These are phyloP conservation scores for Talaromyces sp. DNA, from an alignment of 2,329 filamentous ascomycete species.

Conservation along the genomic window DNA sequence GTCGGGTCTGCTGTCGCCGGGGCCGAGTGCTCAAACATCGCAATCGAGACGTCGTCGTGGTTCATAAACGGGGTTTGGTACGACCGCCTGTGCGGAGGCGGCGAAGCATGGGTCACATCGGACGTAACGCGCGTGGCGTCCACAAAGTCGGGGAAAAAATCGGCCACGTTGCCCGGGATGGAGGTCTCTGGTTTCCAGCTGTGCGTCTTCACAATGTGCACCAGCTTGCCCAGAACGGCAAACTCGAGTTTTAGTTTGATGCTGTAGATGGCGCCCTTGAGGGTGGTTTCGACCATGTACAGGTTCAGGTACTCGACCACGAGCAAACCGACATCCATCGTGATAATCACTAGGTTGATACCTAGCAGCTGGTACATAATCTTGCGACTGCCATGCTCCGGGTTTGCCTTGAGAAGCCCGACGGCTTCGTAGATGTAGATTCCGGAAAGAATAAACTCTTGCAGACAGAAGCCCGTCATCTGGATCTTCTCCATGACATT, in stretches of 20 bases:
- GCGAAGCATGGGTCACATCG: constrained; percentile 35
- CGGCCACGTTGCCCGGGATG: constrained; percentile 11
- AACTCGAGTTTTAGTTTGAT: constrained; percentile 49
- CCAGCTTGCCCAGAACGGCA: constrained; percentile 42
- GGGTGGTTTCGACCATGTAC: constrained; percentile 43
- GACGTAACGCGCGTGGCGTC: constrained; percentile 38
- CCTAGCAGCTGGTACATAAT: constrained; percentile 46
- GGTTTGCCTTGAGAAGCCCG: constrained; percentile 45
- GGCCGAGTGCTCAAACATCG: constrained; percentile 31
- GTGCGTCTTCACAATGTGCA: constrained; percentile 36
- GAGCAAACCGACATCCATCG: constrained; percentile 41
- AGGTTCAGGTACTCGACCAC: constrained; percentile 39
- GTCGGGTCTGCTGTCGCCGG: constrained; percentile 11
- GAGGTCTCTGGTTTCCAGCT: constrained; percentile 34
- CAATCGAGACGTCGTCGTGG: constrained; percentile 31
- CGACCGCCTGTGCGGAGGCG: constrained; percentile 13
- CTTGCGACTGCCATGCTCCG: constrained; percentile 36
- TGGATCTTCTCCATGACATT: constrained; percentile 51
- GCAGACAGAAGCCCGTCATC: constrained; percentile 52
- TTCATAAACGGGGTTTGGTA: constrained; percentile 28
- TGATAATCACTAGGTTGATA: constrained; percentile 46
- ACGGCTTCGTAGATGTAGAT: constrained; percentile 52
- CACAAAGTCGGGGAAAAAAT: constrained; percentile 39
- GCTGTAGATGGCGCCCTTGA: constrained; percentile 44
- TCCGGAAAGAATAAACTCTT: constrained; percentile 50